A percentile compares a stretch with the other conserved stretches of the same genome.
phyloP scores from a whole-genome alignment of 2,329 filamentous ascomycete species.

The Plectosphaerella cucumerina region DNA sequence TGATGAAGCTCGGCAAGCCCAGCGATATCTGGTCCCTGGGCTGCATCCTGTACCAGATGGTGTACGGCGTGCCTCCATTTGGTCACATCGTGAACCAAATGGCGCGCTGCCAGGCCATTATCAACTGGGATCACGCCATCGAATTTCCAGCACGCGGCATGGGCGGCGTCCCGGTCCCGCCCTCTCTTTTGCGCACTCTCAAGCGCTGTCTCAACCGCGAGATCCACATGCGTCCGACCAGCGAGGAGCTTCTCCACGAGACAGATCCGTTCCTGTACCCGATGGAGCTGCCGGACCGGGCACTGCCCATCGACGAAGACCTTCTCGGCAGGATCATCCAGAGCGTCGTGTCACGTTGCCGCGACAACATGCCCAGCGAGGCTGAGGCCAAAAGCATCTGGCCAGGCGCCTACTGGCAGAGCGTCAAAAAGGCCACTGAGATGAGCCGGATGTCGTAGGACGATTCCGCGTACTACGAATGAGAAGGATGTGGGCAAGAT shows the following conservation, averaged over 20 bases:
- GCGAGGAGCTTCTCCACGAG: slow-evolving; percentile 54
- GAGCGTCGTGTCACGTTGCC: slow-evolving; percentile 56
- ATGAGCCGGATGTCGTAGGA: slow-evolving; percentile 17
- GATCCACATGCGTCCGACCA: slow-evolving; percentile 58
- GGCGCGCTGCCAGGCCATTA: slow-evolving; percentile 80
- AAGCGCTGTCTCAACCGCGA: slow-evolving; percentile 60
- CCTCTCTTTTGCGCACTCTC: slow-evolving; percentile 57
- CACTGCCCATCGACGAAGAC: slow-evolving; percentile 59
- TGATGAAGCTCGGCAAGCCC: slow-evolving; percentile 94
- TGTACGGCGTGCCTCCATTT: slow-evolving; percentile 94
- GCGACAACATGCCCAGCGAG: slow-evolving; percentile 55
- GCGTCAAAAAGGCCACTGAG: slow-evolving; percentile 48
- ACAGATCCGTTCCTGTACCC: slow-evolving; percentile 63
- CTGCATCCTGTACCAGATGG: slow-evolving; percentile 97
- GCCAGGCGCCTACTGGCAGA: slow-evolving; percentile 60
- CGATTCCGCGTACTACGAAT: background rate
- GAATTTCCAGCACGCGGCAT: slow-evolving; percentile 67
- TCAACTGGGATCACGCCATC: slow-evolving; percentile 71
- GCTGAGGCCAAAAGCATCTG: slow-evolving; percentile 50
- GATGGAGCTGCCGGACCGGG: slow-evolving; percentile 47
- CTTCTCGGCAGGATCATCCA: slow-evolving; percentile 58
- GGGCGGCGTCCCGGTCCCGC: slow-evolving; percentile 58
- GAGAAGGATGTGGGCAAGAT: background rate
- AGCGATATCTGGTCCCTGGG: slow-evolving; percentile 95
- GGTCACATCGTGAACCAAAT: slow-evolving; percentile 86